A percentile compares a stretch with the other conserved stretches of the same genome.
These are phyloP conservation scores for Neolecta irregularis DNA, from an alignment of 1,139 yeast genomes.

Conservation along the genomic window DNA sequence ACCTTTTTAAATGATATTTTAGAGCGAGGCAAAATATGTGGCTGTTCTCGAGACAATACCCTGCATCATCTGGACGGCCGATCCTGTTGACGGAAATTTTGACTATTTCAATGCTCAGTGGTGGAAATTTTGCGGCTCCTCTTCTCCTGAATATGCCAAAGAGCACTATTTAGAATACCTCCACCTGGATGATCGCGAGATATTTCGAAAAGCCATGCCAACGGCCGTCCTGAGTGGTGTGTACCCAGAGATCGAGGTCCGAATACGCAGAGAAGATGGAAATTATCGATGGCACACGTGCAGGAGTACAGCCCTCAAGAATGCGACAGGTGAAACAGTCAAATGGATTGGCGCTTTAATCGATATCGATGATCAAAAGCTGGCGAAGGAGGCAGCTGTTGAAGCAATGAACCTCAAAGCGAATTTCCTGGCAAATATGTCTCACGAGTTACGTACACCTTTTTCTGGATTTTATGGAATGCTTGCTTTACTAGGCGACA, in stretches of 20 bases:
- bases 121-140: conserved; percentile 15
- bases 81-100: conserved; percentile 9
- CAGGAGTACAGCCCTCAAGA: conserved; percentile 23
- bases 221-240: conserved; percentile 20
- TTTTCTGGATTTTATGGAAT: conserved; percentile 84
- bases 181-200: conserved; percentile 21
- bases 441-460: conserved; percentile 79
- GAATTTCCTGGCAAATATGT: conserved; percentile 12
- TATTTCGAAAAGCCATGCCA: conserved; percentile 18
- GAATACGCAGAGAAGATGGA: conserved; percentile 23
- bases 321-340: conserved; percentile 20
- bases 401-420: conserved; percentile 18
- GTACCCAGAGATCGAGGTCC: conserved; percentile 19
- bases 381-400: conserved; percentile 24
- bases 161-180: conserved; percentile 14
- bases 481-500: conserved; percentile 82
- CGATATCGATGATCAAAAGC: conserved; percentile 25
- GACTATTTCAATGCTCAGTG: conserved; percentile 16
- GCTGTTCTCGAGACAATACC: conserved; percentile 17
- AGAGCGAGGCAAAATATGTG: conserved; percentile 16
- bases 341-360: conserved; percentile 26
- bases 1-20: no score
- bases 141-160: conserved; percentile 14
- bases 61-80: conserved; percentile 17
- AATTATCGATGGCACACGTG: conserved; percentile 22